A percentile compares a stretch with the other conserved stretches of the same genome.
phyloP scores from a whole-genome alignment of 2,329 filamentous ascomycete species.

The Scopulariopsis brevicaulis region DNA sequence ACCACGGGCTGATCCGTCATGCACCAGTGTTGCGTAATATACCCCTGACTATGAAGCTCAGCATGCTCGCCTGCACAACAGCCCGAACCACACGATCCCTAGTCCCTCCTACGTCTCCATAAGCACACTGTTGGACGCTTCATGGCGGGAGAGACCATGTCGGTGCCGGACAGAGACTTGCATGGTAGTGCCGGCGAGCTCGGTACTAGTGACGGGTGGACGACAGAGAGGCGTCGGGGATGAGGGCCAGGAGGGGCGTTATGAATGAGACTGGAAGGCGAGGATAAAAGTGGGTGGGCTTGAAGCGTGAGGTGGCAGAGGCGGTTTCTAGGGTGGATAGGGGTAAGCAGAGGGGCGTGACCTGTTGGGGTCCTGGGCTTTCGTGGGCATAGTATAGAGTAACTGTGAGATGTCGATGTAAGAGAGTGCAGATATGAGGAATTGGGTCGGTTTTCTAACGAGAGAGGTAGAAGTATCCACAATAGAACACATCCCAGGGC shows the following conservation, averaged over 20 bases:
- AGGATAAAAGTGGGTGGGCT: constrained; percentile 26
- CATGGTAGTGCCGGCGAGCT: constrained; percentile 40
- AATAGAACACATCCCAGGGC: too few relatives aligned
- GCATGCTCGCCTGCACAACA: constrained; percentile 18
- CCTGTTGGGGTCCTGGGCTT: not conserved
- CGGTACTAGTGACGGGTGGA: constrained; percentile 29
- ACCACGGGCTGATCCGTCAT: constrained; percentile 15
- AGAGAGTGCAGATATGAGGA: too few relatives aligned
- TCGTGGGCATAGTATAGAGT: not conserved
- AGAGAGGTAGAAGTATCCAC: too few relatives aligned
- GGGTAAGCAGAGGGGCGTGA: not conserved
- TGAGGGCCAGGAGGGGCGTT: constrained; percentile 44
- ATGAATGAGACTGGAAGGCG: constrained; percentile 36
- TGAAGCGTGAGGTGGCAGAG: too few relatives aligned
- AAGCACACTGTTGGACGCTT: constrained; percentile 13
- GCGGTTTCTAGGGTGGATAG: constrained; percentile 3
- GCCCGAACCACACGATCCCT: constrained; percentile 18
- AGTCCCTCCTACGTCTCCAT: constrained; percentile 20
- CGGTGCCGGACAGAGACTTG: constrained; percentile 54
- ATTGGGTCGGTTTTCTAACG: too few relatives aligned
- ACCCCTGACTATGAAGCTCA: constrained; percentile 17
- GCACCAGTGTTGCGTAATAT: constrained; percentile 19
- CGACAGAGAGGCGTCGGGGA: constrained; percentile 14
- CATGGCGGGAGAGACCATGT: constrained; percentile 49
- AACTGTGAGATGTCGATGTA: not conserved